Evolutionary conservation across 1,139 yeast species (phyloP).

Genomic region (Arxiozyma slooffiae): DNA sequence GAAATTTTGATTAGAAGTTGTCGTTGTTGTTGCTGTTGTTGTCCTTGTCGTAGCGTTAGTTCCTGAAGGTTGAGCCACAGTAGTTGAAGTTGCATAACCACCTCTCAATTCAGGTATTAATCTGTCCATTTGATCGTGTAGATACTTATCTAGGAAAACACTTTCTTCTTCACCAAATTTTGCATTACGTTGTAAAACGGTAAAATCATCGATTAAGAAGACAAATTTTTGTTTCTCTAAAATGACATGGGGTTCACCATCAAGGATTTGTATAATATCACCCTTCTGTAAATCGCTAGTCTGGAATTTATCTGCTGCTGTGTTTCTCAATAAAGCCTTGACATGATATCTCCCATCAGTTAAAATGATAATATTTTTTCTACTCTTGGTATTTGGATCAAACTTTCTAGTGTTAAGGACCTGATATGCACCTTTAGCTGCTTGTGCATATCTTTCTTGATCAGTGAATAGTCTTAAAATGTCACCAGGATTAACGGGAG

Average conservation of each 20-base stretch:
- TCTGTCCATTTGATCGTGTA: slow-evolving; percentile 46
- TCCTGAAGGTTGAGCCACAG: slow-evolving; percentile 4
- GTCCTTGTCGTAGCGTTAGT: slow-evolving; percentile 6
- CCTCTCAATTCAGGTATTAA: slow-evolving; percentile 23
- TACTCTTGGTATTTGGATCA: slow-evolving; percentile 22
- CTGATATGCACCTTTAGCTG: slow-evolving; percentile 27
- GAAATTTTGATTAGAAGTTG: slow-evolving; percentile 4
- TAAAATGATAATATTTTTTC: slow-evolving; percentile 35
- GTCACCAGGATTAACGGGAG: slow-evolving; percentile 22
- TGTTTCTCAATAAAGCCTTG: slow-evolving; percentile 59
- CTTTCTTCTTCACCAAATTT: slow-evolving; percentile 36
- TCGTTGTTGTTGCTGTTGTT: slow-evolving; percentile 7
- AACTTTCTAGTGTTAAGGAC: slow-evolving; percentile 28
- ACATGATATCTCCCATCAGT: slow-evolving; percentile 56
- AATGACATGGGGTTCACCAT: slow-evolving; percentile 29
- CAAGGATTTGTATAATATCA: slow-evolving; percentile 28
- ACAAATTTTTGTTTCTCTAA: slow-evolving; percentile 44
- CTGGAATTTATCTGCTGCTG: slow-evolving; percentile 43
- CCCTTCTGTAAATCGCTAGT: slow-evolving; percentile 39
- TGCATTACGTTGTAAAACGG: slow-evolving; percentile 37
- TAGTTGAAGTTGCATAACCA: slow-evolving; percentile 1
- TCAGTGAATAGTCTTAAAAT: slow-evolving; percentile 24
- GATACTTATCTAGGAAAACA: slow-evolving; percentile 44
- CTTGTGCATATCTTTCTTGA: slow-evolving; percentile 23
- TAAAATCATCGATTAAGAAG: slow-evolving; percentile 44